A percentile compares a stretch with the other conserved stretches of the same genome.
Evolutionary conservation across 1,284 basidiomycete species (phyloP).

Genomic region (Ceratobasidium sp.): DNA sequence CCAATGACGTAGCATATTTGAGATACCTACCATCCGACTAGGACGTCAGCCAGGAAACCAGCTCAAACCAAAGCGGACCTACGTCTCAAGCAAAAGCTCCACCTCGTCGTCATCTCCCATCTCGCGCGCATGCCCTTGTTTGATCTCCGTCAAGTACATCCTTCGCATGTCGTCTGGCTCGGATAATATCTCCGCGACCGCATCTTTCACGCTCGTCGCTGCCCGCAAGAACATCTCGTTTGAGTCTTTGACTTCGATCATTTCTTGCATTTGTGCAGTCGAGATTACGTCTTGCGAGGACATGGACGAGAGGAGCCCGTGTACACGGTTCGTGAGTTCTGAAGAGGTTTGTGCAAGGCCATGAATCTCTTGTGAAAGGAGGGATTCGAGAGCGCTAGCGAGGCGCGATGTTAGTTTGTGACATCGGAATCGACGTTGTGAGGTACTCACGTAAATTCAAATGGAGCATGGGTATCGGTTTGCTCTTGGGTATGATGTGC

Average conservation of each 20-base stretch:
- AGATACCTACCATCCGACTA: slow-evolving; percentile 37
- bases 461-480: slow-evolving; percentile 12
- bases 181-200: slow-evolving; percentile 41
- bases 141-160: slow-evolving; percentile 45
- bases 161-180: slow-evolving; percentile 46
- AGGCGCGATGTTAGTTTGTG: slow-evolving; percentile 1
- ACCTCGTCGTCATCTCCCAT: slow-evolving; percentile 46
- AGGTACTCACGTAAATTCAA: slow-evolving; percentile 44
- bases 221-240: slow-evolving; percentile 44
- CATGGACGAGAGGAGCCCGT: slow-evolving; percentile 41
- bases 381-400: slow-evolving; percentile 41
- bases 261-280: slow-evolving; percentile 46
- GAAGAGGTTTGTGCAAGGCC: slow-evolving; percentile 37
- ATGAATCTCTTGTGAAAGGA: slow-evolving; percentile 44
- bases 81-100: slow-evolving; percentile 46
- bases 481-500: slow-evolving; percentile 12
- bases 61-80: slow-evolving; percentile 2
- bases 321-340: slow-evolving; percentile 42
- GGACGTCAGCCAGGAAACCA: background rate
- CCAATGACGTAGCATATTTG: slow-evolving; percentile 42
- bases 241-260: slow-evolving; percentile 47
- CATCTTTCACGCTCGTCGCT: slow-evolving; percentile 43
- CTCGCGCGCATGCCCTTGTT: slow-evolving; percentile 24
- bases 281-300: slow-evolving; percentile 47
- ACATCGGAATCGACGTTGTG: background rate